Base-by-base conservation (phyloP, 371 early-diverging fungal genomes). In the Actinomortierella ambigua region DNA sequence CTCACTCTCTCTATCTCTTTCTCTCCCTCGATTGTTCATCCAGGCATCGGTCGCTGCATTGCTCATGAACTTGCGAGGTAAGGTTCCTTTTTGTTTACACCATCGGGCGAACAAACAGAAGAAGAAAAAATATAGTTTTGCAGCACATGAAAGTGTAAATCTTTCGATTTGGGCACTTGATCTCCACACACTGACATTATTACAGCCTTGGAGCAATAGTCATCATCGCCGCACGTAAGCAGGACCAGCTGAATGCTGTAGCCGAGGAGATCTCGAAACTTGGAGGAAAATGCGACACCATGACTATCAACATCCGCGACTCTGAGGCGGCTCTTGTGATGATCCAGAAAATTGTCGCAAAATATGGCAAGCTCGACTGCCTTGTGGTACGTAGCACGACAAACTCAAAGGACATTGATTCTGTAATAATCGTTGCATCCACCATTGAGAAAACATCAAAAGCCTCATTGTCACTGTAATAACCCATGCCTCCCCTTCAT, bases 151-250 rank as follows among this genome's bases (percentile, higher is more conserved):
- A 34, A 34, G 11, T 34, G 11, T 34, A 34, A 11, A 34, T 57
- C n/a, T 15, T 3, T 9, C n/a, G n/a, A n/a, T n/a, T n/a, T n/a
- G n/a, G n/a, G n/a, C n/a, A n/a, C n/a, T n/a, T n/a, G n/a, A n/a
- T 34, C 34, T 34, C 34, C 34, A 34, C 34, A 34, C 34, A 34
- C 28, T 47, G 23, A 11, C 39, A 28, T 22, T 7, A 15, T 14
- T 26, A 51, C 39, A 77, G 81, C 17, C 75, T 84, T n/a, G 82
- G 82, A 15, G 84, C 81, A 24, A 77, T 65, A 9, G 85, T 84
- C 13, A 63, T 84, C 13, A 64, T 84, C 28, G 80, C 80, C 24
- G 82, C 77, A 4, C 61, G 84, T 56, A 63, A 77, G 42, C n/a
- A 44, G 50, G 83, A 83, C 7, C 73, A 63, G 24, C 57, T 84